A percentile compares a stretch with the other conserved stretches of the same genome.
These are phyloP conservation scores for Nectriaceae sp. DNA, from an alignment of 2,329 filamentous ascomycete species.

Conservation along the genomic window DNA sequence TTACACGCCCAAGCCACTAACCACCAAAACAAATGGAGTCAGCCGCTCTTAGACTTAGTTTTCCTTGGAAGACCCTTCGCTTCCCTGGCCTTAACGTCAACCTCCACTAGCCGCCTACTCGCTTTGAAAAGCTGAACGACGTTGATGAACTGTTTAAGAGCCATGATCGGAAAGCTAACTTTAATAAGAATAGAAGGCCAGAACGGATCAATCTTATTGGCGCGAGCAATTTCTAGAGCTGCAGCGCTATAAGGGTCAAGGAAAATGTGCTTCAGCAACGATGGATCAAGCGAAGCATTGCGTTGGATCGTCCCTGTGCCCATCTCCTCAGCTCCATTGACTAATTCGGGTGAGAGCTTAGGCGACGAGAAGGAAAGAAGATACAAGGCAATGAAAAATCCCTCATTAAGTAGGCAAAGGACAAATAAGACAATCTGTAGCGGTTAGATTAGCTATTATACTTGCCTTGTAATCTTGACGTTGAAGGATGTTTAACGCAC, in stretches of 20 bases:
- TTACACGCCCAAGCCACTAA: too few relatives aligned
- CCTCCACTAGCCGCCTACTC: slow-evolving; percentile 87
- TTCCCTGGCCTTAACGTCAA: slow-evolving; percentile 70
- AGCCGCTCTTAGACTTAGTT: slow-evolving; percentile 38
- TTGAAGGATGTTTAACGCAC: slow-evolving; percentile 54
- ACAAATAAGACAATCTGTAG: slow-evolving; percentile 82
- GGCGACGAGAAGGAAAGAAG: slow-evolving; percentile 96
- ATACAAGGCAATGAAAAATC: slow-evolving; percentile 98
- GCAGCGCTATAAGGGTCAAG: slow-evolving; percentile 89
- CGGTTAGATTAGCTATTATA: slow-evolving; percentile 13
- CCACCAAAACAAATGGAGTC: too few relatives aligned
- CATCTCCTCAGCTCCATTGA: slow-evolving; percentile 59
- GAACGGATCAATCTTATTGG: slow-evolving; percentile 86
- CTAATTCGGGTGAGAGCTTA: slow-evolving; percentile 81
- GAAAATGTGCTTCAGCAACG: slow-evolving; percentile 75
- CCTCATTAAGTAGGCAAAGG: slow-evolving; percentile 87
- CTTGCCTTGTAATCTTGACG: neutral
- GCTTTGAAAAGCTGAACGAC: slow-evolving; percentile 93
- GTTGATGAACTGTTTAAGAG: slow-evolving; percentile 91
- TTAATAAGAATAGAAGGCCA: slow-evolving; percentile 71
- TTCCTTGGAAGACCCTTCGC: slow-evolving; percentile 54
- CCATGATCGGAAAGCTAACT: slow-evolving; percentile 84
- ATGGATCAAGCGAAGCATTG: slow-evolving; percentile 69
- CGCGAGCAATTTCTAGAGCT: slow-evolving; percentile 87
- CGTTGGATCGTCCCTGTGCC: slow-evolving; percentile 57